A percentile compares a stretch with the other conserved stretches of the same genome.
phyloP scores from a whole-genome alignment of 192 early-diverging fungal genomes.

The Lobosporangium transversale region DNA sequence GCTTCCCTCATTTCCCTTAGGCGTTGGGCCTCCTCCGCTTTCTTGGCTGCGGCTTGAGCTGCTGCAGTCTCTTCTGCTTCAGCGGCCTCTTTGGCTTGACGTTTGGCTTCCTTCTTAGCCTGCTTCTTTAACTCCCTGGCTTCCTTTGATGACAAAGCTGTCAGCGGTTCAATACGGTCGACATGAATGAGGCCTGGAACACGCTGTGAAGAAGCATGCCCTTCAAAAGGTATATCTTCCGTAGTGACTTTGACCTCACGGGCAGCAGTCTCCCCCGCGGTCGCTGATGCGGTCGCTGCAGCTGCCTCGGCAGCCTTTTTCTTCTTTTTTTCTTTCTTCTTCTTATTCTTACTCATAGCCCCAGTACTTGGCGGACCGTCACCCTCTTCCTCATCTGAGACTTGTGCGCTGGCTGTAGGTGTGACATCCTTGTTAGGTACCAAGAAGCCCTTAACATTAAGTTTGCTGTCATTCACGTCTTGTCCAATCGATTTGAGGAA shows the following conservation, averaged over 20 bases:
- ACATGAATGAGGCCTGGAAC: neutral
- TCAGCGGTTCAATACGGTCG: neutral
- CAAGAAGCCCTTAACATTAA: constrained; percentile 32
- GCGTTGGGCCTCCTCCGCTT: constrained; percentile 21
- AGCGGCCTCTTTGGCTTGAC: constrained; percentile 45
- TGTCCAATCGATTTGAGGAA: constrained; percentile 65
- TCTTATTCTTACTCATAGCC: constrained; percentile 53
- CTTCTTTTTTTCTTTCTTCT: constrained; percentile 56
- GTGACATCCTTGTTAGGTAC: constrained; percentile 45
- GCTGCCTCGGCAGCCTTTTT: constrained; percentile 35
- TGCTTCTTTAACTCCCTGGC: constrained; percentile 38
- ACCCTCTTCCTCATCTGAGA: constrained; percentile 36
- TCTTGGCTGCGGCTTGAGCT: constrained; percentile 25
- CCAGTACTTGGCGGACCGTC: neutral
- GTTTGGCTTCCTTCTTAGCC: constrained; percentile 48
- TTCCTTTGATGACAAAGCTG: constrained; percentile 30
- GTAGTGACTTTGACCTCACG: neutral
- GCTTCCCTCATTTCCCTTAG: constrained; percentile 25
- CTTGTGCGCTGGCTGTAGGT: constrained; percentile 40
- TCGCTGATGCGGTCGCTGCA: constrained; percentile 2
- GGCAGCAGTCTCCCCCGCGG: neutral
- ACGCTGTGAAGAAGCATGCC: neutral
- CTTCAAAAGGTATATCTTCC: neutral
- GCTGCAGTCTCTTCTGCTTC: constrained; percentile 30
- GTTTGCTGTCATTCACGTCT: constrained; percentile 35